Conservation (phyloP, 345 rosid genomes). For the Mallotus nudiflorus region DNA sequence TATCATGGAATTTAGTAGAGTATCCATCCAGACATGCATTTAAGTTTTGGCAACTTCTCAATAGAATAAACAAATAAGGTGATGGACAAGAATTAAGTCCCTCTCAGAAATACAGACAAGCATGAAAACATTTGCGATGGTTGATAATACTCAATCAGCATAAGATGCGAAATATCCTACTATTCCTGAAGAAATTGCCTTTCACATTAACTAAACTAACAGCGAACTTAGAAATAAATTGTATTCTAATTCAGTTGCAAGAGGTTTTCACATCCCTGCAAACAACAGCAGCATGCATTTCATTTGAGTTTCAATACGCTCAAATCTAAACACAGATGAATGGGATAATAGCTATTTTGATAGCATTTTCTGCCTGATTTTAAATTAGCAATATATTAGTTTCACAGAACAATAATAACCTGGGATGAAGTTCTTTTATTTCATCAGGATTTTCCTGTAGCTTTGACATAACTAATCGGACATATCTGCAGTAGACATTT, state of each 20-base stretch:
- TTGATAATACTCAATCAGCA: neutral
- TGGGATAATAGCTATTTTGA: neutral
- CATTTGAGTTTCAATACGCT: neutral
- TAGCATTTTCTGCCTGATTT: neutral
- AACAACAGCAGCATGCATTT: neutral
- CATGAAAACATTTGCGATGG: neutral
- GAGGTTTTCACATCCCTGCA: neutral
- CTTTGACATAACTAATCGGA: slow-evolving; percentile 76
- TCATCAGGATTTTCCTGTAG: slow-evolving; percentile 47
- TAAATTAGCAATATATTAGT: neutral
- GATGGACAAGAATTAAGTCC: neutral
- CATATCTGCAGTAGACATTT: slow-evolving; percentile 55
- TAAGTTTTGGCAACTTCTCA: neutral
- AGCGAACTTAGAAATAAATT: neutral
- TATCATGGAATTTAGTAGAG: too few relatives aligned
- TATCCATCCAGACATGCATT: too few relatives aligned
- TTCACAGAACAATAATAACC: slow-evolving; percentile 40
- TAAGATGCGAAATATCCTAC: neutral
- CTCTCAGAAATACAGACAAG: neutral
- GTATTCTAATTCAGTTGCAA: too few relatives aligned
- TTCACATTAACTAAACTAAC: neutral
- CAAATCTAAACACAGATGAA: neutral
- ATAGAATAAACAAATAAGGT: neutral
- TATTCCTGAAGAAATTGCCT: neutral
- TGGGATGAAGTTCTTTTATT: slow-evolving; percentile 65